These are phyloP conservation scores for Phyllostachys edulis DNA, from an alignment of 176 grass and related monocot genomes.

Conservation along the genomic window DNA sequence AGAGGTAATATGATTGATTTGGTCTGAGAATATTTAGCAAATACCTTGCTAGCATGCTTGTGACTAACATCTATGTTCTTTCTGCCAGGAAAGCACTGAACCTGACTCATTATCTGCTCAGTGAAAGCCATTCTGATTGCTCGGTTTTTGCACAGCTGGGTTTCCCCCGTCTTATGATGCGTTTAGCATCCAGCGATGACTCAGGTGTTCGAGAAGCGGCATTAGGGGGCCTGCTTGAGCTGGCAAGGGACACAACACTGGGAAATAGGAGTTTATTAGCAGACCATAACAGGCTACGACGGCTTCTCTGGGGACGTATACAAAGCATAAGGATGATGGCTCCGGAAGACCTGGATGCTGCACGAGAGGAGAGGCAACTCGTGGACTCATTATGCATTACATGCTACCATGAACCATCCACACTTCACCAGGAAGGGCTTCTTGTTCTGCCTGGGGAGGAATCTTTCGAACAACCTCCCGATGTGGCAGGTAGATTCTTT, in stretches of 20 bases:
- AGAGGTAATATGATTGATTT: constrained; percentile 49
- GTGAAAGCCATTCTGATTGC: constrained; percentile 68
- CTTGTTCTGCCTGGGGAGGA: constrained; percentile 75
- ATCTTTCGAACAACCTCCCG: constrained; percentile 54
- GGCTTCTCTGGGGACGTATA: constrained; percentile 59
- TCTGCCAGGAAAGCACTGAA: constrained; percentile 80
- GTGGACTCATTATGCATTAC: constrained; percentile 64
- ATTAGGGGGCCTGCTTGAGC: constrained; percentile 67
- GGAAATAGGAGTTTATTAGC: constrained; percentile 44
- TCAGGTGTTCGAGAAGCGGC: constrained; percentile 79
- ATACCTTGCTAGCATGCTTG: neutral
- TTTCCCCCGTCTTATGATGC: constrained; percentile 74
- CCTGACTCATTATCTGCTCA: constrained; percentile 67
- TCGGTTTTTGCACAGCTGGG: constrained; percentile 60
- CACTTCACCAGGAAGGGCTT: constrained; percentile 59
- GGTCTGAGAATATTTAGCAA: neutral
- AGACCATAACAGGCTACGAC: constrained; percentile 49
- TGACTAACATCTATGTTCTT: constrained; percentile 5
- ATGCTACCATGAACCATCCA: constrained; percentile 82
- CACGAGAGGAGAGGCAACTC: constrained; percentile 78
- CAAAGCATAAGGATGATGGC: constrained; percentile 64
- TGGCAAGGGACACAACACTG: constrained; percentile 52
- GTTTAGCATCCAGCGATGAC: constrained; percentile 60
- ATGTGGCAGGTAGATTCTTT: constrained; percentile 61
- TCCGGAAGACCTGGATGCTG: constrained; percentile 71